These are phyloP conservation scores for Parasitella parasitica DNA, from an alignment of 371 early-diverging fungal species.

Conservation along the genomic window DNA sequence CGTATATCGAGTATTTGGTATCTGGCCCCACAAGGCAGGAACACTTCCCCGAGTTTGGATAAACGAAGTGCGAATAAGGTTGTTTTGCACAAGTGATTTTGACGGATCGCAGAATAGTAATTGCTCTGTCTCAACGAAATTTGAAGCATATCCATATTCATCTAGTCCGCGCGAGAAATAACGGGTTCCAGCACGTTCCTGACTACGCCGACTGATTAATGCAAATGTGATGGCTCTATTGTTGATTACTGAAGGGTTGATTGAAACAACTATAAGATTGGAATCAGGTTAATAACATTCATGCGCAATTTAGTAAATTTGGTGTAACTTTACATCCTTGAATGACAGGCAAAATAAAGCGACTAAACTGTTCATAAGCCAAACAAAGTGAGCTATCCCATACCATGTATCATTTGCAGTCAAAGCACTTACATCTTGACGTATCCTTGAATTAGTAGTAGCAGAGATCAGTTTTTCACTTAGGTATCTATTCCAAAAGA, in stretches of 20 bases:
- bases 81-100: constrained; percentile 10
- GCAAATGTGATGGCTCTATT: constrained; percentile 66
- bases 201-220: constrained; percentile 78
- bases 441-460: constrained; percentile 1
- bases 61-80: constrained; percentile 57
- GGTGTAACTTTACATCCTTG: constrained; percentile 75
- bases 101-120: constrained; percentile 59
- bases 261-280: constrained; percentile 46
- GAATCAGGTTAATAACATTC: neutral
- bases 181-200: constrained; percentile 79
- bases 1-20: constrained; percentile 85
- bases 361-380: constrained; percentile 63
- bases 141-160: constrained; percentile 88
- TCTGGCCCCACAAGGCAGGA: constrained; percentile 95
- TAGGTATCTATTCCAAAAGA: constrained; percentile 87
- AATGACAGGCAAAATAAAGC: constrained; percentile 87
- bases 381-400: no score
- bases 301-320: neutral
- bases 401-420: no score
- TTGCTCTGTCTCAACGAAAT: constrained; percentile 99
- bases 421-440: constrained; percentile 39
- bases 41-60: constrained; percentile 97
- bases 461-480: constrained; percentile 59
- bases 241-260: constrained; percentile 52
- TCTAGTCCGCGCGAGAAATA: constrained; percentile 96